Percentiles rank a stretch among this genome's conserved stretches.
These are phyloP conservation scores for Mycena vulgaris DNA, from an alignment of 768 basidiomycete species.

Conservation along the genomic window DNA sequence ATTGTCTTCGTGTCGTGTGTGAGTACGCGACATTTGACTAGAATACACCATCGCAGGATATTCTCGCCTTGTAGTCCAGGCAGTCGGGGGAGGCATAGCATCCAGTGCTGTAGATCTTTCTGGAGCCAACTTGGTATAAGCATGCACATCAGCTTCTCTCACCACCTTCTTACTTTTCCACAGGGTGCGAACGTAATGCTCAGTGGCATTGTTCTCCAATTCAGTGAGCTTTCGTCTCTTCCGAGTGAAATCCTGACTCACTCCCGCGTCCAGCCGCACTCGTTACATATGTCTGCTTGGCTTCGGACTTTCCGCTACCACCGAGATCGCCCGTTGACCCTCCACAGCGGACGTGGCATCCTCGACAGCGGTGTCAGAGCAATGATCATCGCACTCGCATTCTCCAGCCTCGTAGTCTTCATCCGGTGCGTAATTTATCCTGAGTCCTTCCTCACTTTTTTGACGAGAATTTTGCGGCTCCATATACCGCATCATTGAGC, in stretches of 20 bases:
- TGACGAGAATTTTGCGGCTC: not conserved
- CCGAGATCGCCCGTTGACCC: not conserved
- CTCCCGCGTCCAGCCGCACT: not conserved
- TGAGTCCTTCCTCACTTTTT: not conserved
- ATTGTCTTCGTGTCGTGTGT: not conserved
- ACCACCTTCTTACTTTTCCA: not conserved
- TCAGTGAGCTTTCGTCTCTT: not conserved
- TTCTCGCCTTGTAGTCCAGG: not conserved
- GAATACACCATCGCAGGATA: not conserved
- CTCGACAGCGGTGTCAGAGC: not conserved
- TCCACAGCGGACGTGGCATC: conserved; percentile 3
- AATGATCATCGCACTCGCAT: conserved; percentile 5
- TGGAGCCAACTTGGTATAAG: not conserved
- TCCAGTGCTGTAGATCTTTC: not conserved
- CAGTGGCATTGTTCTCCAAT: conserved; percentile 30
- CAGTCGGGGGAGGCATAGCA: not conserved
- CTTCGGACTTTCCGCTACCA: not conserved
- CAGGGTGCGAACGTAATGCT: conserved; percentile 28
- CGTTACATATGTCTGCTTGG: not conserved
- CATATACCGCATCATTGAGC: conserved; percentile 3
- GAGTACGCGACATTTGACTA: not conserved
- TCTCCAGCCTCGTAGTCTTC: conserved; percentile 6
- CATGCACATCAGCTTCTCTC: not conserved
- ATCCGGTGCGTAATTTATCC: not conserved
- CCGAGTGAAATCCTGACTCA: too few relatives aligned